These are phyloP conservation scores for Yamadazyma dendronema DNA, from an alignment of 1,139 yeast species.

Conservation along the genomic window DNA sequence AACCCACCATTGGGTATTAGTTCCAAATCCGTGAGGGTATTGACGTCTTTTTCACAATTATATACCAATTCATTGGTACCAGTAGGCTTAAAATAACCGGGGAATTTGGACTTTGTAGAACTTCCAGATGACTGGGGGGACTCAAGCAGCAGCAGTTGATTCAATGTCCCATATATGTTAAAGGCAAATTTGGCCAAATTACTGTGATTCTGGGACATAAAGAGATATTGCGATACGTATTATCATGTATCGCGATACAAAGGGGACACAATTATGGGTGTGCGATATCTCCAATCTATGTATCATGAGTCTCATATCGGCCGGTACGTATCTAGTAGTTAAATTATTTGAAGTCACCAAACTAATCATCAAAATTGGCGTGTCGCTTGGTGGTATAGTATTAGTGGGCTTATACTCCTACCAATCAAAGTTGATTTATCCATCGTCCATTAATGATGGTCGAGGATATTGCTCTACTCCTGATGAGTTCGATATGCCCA, in stretches of 20 bases:
- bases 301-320: slow-evolving; percentile 11
- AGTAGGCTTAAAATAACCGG: slow-evolving; percentile 6
- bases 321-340: slow-evolving; percentile 9
- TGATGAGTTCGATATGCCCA: slow-evolving; percentile 61
- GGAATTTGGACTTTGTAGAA: slow-evolving; percentile 15
- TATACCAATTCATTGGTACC: slow-evolving; percentile 18
- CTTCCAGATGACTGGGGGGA: slow-evolving; percentile 19
- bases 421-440: slow-evolving; percentile 75
- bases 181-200: slow-evolving; percentile 34
- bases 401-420: slow-evolving; percentile 60
- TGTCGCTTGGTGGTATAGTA: slow-evolving; percentile 38
- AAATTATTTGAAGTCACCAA: slow-evolving; percentile 16
- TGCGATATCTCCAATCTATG: no score
- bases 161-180: slow-evolving; percentile 32
- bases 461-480: slow-evolving; percentile 79
- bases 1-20: slow-evolving; percentile 15
- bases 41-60: slow-evolving; percentile 30
- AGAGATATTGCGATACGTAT: no score
- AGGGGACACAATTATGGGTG: no score
- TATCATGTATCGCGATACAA: no score
- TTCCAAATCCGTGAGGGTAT: slow-evolving; percentile 27
- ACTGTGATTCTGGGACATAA: not conserved
- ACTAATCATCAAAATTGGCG: slow-evolving; percentile 28
- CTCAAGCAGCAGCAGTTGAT: slow-evolving; percentile 6
- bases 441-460: slow-evolving; percentile 78